A percentile compares a stretch with the other conserved stretches of the same genome.
These are phyloP conservation scores for Schoenoplectus tabernaemontani DNA, from an alignment of 202 grass and related monocot genomes.

Conservation along the genomic window DNA sequence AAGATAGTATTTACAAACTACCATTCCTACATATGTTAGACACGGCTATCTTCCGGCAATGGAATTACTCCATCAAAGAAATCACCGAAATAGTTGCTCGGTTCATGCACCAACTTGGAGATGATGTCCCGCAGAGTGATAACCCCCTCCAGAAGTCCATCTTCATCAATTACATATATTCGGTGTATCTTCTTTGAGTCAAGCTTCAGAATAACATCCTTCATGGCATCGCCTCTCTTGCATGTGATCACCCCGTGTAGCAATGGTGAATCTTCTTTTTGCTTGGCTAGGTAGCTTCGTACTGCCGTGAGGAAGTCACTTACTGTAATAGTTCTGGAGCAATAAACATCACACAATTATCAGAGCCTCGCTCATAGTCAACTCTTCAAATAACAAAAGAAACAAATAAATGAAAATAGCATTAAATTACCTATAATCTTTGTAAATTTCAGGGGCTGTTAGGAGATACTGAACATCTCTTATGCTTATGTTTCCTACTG, in stretches of 20 bases:
- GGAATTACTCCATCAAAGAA: conserved; percentile 91
- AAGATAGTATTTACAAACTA: neutral
- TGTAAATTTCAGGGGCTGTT: conserved; percentile 83
- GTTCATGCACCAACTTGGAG: conserved; percentile 91
- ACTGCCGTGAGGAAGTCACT: conserved; percentile 65
- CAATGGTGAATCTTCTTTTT: conserved; percentile 51
- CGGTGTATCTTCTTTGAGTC: conserved; percentile 75
- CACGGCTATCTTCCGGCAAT: conserved; percentile 62
- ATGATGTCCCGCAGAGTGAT: conserved; percentile 96
- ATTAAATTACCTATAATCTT: conserved; percentile 64
- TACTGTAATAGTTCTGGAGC: conserved; percentile 59
- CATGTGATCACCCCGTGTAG: conserved; percentile 57
- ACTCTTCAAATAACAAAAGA: neutral
- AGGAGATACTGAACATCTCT: conserved; percentile 99
- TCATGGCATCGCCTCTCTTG: conserved; percentile 42
- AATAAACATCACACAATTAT: neutral
- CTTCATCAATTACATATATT: conserved; percentile 58
- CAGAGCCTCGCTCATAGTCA: neutral
- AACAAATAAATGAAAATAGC: neutral
- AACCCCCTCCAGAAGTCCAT: conserved; percentile 53
- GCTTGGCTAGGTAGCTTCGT: conserved; percentile 52
- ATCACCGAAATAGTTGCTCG: conserved; percentile 87
- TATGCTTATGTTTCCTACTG: conserved; percentile 88
- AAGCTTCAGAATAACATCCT: conserved; percentile 72
- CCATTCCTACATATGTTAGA: conserved; percentile 27